Evolutionary conservation across 306 rosid species (phyloP).

Genomic region (Dryas alaskensis): DNA sequence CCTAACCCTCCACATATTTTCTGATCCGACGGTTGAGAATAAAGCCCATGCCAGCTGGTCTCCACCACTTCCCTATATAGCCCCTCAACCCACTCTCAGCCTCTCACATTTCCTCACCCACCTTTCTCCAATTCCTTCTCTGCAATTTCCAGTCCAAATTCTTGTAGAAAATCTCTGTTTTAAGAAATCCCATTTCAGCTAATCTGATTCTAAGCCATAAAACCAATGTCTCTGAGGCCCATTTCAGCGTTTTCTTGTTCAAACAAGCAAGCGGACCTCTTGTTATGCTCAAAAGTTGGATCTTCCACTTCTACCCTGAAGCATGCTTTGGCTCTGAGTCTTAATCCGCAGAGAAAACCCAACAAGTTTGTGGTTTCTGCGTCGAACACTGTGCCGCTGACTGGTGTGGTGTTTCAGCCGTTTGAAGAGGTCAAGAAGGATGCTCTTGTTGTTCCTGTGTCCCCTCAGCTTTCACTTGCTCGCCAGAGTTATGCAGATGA

Average conservation of each 20-base stretch:
- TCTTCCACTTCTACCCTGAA: constrained; percentile 8
- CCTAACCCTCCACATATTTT: constrained; percentile 11
- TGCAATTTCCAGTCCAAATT: not conserved
- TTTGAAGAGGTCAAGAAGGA: constrained; percentile 79
- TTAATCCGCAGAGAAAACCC: constrained; percentile 9
- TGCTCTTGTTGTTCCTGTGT: constrained; percentile 55
- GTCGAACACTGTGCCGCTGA: constrained; percentile 22
- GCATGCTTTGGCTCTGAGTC: constrained; percentile 3
- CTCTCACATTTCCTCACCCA: not conserved
- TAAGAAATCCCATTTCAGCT: not conserved
- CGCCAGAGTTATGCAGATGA: constrained; percentile 53
- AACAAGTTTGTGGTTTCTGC: constrained; percentile 35
- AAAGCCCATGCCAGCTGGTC: not conserved
- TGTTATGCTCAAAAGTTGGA: not conserved
- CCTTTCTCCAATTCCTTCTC: constrained; percentile 8
- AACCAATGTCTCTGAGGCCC: constrained; percentile 38
- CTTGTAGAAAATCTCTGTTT: constrained; percentile 1
- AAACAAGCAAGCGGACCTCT: constrained; percentile 21
- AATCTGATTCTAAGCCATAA: not conserved
- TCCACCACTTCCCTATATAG: constrained; percentile 9
- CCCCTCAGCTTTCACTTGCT: constrained; percentile 64
- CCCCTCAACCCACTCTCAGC: constrained; percentile 15
- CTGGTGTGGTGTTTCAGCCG: constrained; percentile 77
- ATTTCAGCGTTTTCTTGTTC: constrained; percentile 31
- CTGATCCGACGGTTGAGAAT: constrained; percentile 30